Evolutionary conservation across 2,329 filamentous ascomycete species (phyloP), one percentile per base, ranked within the genome.

Genomic region (Zelopaecilomyces penicillatus): DNA sequence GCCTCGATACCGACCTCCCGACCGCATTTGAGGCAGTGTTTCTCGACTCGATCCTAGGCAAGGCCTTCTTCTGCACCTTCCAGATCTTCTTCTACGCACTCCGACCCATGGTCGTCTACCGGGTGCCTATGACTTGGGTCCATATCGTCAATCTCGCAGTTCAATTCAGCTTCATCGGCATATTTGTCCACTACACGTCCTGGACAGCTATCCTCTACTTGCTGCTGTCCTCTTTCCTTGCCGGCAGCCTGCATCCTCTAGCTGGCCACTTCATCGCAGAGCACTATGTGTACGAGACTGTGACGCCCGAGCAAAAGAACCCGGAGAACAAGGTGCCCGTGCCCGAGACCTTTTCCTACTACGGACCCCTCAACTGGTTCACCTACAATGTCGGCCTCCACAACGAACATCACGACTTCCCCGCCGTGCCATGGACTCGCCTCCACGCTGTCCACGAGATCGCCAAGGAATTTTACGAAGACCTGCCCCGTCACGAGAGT

Each of bases 331-430:
- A 70, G 35, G 69, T 85, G 36, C 75, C 82, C 11, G 76, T 95
- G 4, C 90, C 93, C 3, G 93, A 98, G 73, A 98, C 93, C 1
- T 98, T 88, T 70, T 91, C 85, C 39, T 98, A 98, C 76, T 98
- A 98, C 63, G 93, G 93, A 0, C 80, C 85, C 1, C 76, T 97
- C 52, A 98, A 98, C 69, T 68, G 89, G 57, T 68, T 98, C 41
- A 95, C 90, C 1, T 98, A 97, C 74, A 98, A 98, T 57, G 93
- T 98, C 38, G 93, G 93, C 43, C 71, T 96, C 59, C 93, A 98
- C 73, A 98, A 98, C 63, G 93, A 98, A 73, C 93, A 98, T 67
- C 93, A 98, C 65, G 93, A 98, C 66, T 98, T 98, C 69, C 93
- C 93, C 8, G 93, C 93, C 39, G 80, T 98, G 39, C 91, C 93